phyloP scores from a whole-genome alignment of 768 basidiomycete species.

The Phlebiopsis flavidoalba region DNA sequence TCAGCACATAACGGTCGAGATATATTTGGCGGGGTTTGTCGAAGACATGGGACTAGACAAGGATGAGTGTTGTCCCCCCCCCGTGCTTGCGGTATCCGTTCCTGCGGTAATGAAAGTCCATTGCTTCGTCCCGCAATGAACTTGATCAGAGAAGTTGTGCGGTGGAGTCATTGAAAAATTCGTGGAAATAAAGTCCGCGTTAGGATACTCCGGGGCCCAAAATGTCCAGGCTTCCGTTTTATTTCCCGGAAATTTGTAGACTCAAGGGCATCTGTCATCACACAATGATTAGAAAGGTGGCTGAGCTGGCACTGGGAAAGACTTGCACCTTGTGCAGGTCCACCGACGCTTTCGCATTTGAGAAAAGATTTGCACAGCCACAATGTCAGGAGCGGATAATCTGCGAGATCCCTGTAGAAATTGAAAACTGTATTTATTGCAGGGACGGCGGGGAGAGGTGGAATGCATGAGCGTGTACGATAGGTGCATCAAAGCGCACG shows the following conservation, averaged over 20 bases:
- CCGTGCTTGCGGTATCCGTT: slow-evolving; percentile 38
- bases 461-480: slow-evolving; percentile 30
- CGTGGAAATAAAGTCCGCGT: slow-evolving; percentile 34
- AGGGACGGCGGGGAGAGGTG: slow-evolving; percentile 20
- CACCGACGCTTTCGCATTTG: neutral
- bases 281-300: too few species aligned
- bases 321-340: neutral
- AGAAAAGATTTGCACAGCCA: neutral
- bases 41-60: slow-evolving; percentile 32
- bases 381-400: neutral
- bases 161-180: slow-evolving; percentile 16
- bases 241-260: slow-evolving; percentile 14
- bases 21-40: slow-evolving; percentile 25
- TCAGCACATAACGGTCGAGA: slow-evolving; percentile 25
- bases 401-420: neutral
- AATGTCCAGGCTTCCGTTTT: slow-evolving; percentile 17
- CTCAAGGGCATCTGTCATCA: slow-evolving; percentile 12
- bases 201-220: slow-evolving; percentile 23
- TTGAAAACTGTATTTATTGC: slow-evolving; percentile 1
- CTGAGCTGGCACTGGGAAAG: slow-evolving; percentile 6
- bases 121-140: slow-evolving; percentile 20
- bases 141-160: neutral
- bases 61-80: slow-evolving; percentile 33
- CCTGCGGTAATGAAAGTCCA: slow-evolving; percentile 33
- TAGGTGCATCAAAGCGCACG: slow-evolving; percentile 29